Conservation (phyloP, 177 flowering plant genomes). For the Vitis hybrid region DNA sequence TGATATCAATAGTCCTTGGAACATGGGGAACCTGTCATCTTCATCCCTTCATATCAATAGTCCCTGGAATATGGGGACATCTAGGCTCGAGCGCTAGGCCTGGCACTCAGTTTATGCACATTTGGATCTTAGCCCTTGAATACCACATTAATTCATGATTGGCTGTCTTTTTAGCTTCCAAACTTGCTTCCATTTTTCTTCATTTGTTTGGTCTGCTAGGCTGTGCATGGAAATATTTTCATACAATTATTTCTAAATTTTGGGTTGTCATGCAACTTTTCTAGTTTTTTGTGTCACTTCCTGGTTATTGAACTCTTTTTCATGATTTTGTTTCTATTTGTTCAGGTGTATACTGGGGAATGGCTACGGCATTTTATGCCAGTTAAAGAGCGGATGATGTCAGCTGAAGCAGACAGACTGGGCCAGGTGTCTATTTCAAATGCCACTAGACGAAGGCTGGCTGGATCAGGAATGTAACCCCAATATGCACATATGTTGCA, state of each 20-base stretch:
- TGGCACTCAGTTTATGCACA: too few relatives aligned
- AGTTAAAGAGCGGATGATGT: constrained; percentile 46
- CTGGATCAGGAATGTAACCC: constrained; percentile 53
- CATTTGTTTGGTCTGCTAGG: neutral
- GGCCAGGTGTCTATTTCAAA: constrained; percentile 76
- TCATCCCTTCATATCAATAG: too few relatives aligned
- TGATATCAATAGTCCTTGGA: too few relatives aligned
- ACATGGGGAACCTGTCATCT: too few relatives aligned
- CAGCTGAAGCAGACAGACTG: constrained; percentile 54
- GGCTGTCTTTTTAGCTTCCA: neutral
- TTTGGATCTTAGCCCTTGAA: too few relatives aligned
- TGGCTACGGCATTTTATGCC: constrained; percentile 87
- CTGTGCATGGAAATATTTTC: neutral
- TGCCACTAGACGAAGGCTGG: constrained; percentile 72
- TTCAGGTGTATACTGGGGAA: constrained; percentile 82
- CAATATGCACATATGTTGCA: neutral
- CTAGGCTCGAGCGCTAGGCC: too few relatives aligned
- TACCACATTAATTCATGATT: too few relatives aligned
- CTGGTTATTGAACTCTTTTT: neutral
- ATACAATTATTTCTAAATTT: neutral
- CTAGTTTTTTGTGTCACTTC: neutral
- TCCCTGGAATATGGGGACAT: too few relatives aligned
- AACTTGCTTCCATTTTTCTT: neutral
- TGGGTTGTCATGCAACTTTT: neutral
- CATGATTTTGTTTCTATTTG: neutral